Evolutionary conservation across 2,329 filamentous ascomycete genomes (phyloP).

Genomic region (Epichloe scottii): DNA sequence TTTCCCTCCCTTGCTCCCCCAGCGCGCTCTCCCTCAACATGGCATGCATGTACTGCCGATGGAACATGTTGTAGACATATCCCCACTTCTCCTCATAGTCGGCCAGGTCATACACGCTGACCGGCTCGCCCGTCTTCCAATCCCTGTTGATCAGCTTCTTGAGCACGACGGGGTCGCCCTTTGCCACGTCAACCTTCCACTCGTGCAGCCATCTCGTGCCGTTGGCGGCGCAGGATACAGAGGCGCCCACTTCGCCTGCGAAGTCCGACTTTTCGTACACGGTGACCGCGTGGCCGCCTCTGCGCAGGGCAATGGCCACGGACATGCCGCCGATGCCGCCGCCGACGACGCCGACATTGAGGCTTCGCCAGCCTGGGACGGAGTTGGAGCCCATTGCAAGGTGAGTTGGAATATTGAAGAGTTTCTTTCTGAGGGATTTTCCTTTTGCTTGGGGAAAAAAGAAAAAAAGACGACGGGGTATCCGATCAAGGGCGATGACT

Average conservation of each 20-base stretch:
- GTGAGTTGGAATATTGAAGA: background rate
- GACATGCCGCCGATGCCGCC: conserved; percentile 37
- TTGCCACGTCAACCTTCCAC: conserved; percentile 51
- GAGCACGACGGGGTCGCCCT: conserved; percentile 53
- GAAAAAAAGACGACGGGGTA: no score
- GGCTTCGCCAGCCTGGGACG: conserved; percentile 27
- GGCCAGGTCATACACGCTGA: conserved; percentile 49
- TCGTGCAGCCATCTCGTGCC: conserved; percentile 57
- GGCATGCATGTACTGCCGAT: conserved; percentile 54
- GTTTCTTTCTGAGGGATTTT: no score
- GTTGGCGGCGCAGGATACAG: conserved; percentile 56
- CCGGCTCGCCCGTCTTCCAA: conserved; percentile 55
- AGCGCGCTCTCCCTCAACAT: conserved; percentile 52
- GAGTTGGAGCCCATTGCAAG: conserved; percentile 14
- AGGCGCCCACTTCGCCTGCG: conserved; percentile 55
- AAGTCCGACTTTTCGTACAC: conserved; percentile 57
- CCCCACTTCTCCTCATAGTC: conserved; percentile 57
- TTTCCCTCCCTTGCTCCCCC: conserved; percentile 38
- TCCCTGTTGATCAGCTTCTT: conserved; percentile 56
- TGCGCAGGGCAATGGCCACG: conserved; percentile 32
- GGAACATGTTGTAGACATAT: conserved; percentile 56
- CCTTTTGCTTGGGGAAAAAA: no score
- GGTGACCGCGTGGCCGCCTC: conserved; percentile 36
- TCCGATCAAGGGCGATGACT: no score
- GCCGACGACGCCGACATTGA: conserved; percentile 32